Percentiles rank a stretch among this genome's conserved stretches.
Evolutionary conservation across 2,329 filamentous ascomycete genomes (phyloP).

Genomic region (Canariomyces notabilis): DNA sequence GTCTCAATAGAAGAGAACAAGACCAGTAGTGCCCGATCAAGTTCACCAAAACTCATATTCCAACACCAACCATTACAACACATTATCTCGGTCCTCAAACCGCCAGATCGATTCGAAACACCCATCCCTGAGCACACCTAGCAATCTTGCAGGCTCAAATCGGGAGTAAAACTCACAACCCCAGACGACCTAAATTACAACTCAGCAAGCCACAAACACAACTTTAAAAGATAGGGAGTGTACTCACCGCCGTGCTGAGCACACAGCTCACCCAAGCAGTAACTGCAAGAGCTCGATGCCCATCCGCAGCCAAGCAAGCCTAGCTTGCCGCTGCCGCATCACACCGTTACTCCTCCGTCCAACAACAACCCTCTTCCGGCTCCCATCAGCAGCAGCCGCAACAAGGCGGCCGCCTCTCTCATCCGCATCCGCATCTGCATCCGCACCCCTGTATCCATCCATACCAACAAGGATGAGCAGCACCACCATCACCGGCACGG

Average conservation of each 20-base stretch:
- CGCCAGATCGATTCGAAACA: neutral
- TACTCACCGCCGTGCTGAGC: neutral
- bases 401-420: neutral
- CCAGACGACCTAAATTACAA: neutral
- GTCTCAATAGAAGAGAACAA: neutral
- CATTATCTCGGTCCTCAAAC: neutral
- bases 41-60: neutral
- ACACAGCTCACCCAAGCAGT: neutral
- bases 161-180: neutral
- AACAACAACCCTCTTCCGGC: neutral
- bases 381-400: conserved; percentile 1
- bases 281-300: conserved; percentile 4
- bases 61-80: neutral
- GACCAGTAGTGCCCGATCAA: neutral
- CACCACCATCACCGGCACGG: neutral
- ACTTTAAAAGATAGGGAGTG: neutral
- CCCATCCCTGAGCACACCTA: neutral
- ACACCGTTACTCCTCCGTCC: neutral
- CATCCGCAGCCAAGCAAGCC: conserved; percentile 5
- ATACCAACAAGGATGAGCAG: neutral
- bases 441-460: no score
- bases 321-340: neutral
- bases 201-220: neutral
- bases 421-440: neutral
- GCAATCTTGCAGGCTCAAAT: neutral